Base-by-base conservation (phyloP, 208 protist species). In the Crithidia fasciculata region DNA sequence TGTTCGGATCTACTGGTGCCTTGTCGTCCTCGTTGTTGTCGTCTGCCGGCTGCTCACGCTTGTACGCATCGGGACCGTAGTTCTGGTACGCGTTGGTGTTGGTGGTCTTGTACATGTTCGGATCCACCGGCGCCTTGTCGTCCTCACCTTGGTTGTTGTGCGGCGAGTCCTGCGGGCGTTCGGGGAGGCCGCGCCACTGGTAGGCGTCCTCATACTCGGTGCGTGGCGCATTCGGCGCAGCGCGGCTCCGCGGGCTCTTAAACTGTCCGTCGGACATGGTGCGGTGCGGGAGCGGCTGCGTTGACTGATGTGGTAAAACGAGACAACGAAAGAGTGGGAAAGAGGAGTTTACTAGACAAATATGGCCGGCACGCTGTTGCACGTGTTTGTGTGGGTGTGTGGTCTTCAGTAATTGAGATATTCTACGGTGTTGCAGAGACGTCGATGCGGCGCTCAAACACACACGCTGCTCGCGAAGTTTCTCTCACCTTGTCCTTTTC, bases 51-150 rank as follows among this genome's bases (percentile, higher is more conserved):
- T 5, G 9, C 4, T 68, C 62, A 18, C 16, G 50, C 50, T 55
- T 55, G 50, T 55, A 55, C 15, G 50, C 50, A 19, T 52, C 39
- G 5, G 44, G 50, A 37, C 50, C 37, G 68, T 69, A 69, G 47
- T 37, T 37, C 64, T 69, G 41, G 52, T 69, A 69, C 19, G 19
- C 64, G 16, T 66, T n/a, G 15, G 5, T 18, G 59, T 37, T 15
- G n/a, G 82, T 89, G 2, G 82, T 83, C 45, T 69, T 76, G 81
- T 86, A 93, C 73, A 79, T 80, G 71, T 61, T 71, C 15, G 83
- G 85, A 62, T 84, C 82, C 5, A 81, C 76, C 9, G 64, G 72
- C 2, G 54, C 76, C 57, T 16, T 15, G 40, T 72, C 56, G 47
- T 73, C 43, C 62, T 62, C 37, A 41, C 5, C 65, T 15, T 59